Conservation (phyloP, 106 monocot genomes). For the Dendrobium huoshanense region DNA sequence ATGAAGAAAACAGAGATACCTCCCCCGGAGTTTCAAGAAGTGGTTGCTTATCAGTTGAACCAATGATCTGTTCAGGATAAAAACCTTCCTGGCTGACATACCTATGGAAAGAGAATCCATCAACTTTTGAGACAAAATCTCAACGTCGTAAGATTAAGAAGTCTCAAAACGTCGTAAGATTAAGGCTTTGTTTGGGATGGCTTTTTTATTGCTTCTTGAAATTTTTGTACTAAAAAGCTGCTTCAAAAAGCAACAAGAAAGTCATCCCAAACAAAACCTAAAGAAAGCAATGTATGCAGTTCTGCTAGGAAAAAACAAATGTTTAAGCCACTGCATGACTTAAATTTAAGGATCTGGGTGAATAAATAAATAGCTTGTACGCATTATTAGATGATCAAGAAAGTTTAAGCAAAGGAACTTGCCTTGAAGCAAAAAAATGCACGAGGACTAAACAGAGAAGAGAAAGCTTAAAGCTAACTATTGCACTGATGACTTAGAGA, state of each 20-base stretch:
- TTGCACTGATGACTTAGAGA: background rate
- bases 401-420: background rate
- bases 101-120: constrained; percentile 21
- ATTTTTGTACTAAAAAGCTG: too few species aligned
- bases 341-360: background rate
- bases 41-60: constrained; percentile 71
- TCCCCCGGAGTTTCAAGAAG: constrained; percentile 93
- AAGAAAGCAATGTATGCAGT: background rate
- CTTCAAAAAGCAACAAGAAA: too few species aligned
- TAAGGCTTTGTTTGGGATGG: too few species aligned
- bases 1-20: constrained; percentile 25
- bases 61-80: constrained; percentile 47
- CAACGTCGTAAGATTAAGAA: background rate
- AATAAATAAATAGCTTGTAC: background rate
- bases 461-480: background rate
- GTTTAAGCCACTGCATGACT: background rate
- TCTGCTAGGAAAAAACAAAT: background rate
- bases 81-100: constrained; percentile 30
- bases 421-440: background rate
- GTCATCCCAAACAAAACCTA: too few species aligned
- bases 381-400: background rate
- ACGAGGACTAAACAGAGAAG: background rate
- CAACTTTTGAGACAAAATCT: background rate
- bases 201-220: too few species aligned
- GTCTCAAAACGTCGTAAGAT: too few species aligned